Base-by-base conservation (phyloP, 2,329 filamentous ascomycete genomes). In the Elsinoe arachidis region DNA sequence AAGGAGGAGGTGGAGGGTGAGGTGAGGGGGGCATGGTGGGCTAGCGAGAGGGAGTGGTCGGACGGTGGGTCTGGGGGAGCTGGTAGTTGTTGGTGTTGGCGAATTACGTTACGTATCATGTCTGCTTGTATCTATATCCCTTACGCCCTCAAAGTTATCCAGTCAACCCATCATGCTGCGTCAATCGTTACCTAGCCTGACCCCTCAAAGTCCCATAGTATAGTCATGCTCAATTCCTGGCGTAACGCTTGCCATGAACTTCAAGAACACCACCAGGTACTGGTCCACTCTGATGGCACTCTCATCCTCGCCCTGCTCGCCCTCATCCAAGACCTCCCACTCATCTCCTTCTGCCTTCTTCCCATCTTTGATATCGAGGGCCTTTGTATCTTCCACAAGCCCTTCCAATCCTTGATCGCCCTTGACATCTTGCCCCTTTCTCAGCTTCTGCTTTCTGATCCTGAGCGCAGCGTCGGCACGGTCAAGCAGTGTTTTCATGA, bases 221-320 rank as follows among this genome's bases (percentile, higher is more conserved):
- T 95, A 96, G 70, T 97, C 92, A 72, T 96, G 90, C 74, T 97
- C 92, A 72, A 99, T 97, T 49, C 91, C 91, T 5, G 93, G 93
- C 14, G 92, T 97, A 44, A 99, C 93, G 66, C 77, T 73, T 64
- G 76, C 76, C 75, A 78, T 78, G 68, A 87, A 88, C 80, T 93
- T 93, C 59, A 93, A 75, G 72, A 93, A 93, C 3, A 93, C 88
- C 12, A 93, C 86, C 26, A 93, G 77, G 67, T 93, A 93, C 73
- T 93, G 88, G 66, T 95, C 88, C n/a, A 92, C 88, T 14, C 88
- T 80, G 62, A 92, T 91, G 23, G 88, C 88, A 37, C 88, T 85
- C 68, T 90, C 87, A 30, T 90, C 87, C 58, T 87, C 85, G 4
- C 76, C 79, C 47, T 84, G 80, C 23, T 75, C 77, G 52, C 80